These are phyloP conservation scores for Papilionanthe hybrid DNA, from an alignment of 116 monocot genomes.

Conservation along the genomic window DNA sequence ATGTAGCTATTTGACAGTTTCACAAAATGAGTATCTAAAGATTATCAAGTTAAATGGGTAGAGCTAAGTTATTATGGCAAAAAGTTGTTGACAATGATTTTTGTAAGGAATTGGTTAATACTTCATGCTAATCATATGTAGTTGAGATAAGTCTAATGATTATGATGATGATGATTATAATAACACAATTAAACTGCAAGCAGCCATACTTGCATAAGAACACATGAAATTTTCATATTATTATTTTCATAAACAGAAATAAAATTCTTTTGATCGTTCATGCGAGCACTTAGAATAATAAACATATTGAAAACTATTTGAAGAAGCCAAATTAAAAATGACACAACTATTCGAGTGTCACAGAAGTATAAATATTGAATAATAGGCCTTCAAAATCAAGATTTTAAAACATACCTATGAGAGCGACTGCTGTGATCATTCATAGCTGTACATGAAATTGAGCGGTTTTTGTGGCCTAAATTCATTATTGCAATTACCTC, in stretches of 20 bases:
- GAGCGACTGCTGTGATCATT: conserved; percentile 99
- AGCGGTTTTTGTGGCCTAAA: conserved; percentile 81
- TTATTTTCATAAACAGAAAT: neutral
- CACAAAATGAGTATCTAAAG: no score
- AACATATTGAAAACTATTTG: neutral
- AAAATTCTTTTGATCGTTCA: neutral
- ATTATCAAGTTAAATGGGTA: no score
- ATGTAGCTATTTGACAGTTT: no score
- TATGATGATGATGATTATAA: neutral
- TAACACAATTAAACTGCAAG: neutral
- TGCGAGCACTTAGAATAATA: neutral
- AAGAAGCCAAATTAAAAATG: neutral
- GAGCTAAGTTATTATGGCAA: no score
- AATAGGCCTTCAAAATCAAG: neutral
- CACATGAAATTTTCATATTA: neutral
- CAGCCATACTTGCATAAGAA: neutral
- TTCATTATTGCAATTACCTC: conserved; percentile 96
- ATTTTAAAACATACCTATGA: conserved; percentile 59
- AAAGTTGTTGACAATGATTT: no score
- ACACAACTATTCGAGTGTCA: neutral
- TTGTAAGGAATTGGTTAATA: no score
- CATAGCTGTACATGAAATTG: conserved; percentile 73
- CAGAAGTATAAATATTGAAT: neutral
- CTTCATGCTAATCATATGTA: neutral
- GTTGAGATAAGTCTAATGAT: neutral